A percentile compares a stretch with the other conserved stretches of the same genome.
phyloP scores from a whole-genome alignment of 164 flowering plant species.

The Buxus sempervirens region DNA sequence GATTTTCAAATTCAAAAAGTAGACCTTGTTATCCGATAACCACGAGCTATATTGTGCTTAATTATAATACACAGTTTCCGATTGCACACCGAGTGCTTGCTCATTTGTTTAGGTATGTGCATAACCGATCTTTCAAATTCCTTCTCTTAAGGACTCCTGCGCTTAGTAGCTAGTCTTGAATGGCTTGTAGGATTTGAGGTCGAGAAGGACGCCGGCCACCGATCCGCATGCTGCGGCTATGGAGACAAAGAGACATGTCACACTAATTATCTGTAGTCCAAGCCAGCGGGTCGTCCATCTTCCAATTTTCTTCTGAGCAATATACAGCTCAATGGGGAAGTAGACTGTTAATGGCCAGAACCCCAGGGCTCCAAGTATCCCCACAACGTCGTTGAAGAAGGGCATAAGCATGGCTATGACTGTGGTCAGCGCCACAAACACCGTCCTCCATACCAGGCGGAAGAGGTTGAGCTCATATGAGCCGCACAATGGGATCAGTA shows the following conservation, averaged over 20 bases:
- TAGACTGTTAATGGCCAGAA: slow-evolving; percentile 63
- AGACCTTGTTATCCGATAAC: too few relatives aligned
- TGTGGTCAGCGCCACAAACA: slow-evolving; percentile 45
- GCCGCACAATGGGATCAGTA: slow-evolving; percentile 35
- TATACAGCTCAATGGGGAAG: slow-evolving; percentile 63
- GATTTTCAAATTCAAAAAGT: too few relatives aligned
- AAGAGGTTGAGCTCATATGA: slow-evolving; percentile 48
- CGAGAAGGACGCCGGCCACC: slow-evolving; percentile 50
- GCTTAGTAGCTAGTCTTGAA: slow-evolving; percentile 41
- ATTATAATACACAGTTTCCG: too few relatives aligned
- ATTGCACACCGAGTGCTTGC: too few relatives aligned
- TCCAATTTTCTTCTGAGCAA: slow-evolving; percentile 37
- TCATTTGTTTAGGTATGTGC: too few relatives aligned
- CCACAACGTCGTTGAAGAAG: slow-evolving; percentile 69
- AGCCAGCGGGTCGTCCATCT: slow-evolving; percentile 40
- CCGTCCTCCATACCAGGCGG: slow-evolving; percentile 53
- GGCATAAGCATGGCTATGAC: slow-evolving; percentile 66
- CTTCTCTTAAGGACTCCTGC: neutral
- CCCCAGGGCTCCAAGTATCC: slow-evolving; percentile 65
- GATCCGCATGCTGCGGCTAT: slow-evolving; percentile 57
- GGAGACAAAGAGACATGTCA: slow-evolving; percentile 42
- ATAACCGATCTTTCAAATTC: too few relatives aligned
- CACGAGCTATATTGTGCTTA: too few relatives aligned
- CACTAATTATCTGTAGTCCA: slow-evolving; percentile 45
- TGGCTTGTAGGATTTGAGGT: slow-evolving; percentile 56